These are phyloP conservation scores for Wallemia mellicola DNA, from an alignment of 1,284 basidiomycete species.

Conservation along the genomic window DNA sequence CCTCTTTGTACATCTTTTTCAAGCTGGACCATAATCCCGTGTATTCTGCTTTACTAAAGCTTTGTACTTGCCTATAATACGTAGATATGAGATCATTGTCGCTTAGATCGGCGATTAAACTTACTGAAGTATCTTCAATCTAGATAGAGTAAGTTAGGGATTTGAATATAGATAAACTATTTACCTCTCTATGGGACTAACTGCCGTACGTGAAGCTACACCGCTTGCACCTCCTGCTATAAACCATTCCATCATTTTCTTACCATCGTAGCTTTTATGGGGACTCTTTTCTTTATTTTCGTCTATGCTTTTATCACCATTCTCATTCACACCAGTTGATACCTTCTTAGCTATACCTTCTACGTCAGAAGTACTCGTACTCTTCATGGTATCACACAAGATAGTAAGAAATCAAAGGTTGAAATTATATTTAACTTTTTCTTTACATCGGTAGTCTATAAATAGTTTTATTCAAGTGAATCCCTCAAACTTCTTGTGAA, in stretches of 20 bases:
- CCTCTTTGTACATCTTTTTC: not conserved
- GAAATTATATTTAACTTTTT: too few relatives aligned
- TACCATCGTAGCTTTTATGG: not conserved
- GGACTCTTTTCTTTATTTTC: not conserved
- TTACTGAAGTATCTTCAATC: not conserved
- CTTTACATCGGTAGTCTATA: too few relatives aligned
- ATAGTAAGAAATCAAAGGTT: too few relatives aligned
- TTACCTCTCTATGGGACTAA: not conserved
- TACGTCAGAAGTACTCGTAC: too few relatives aligned
- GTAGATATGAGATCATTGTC: too few relatives aligned
- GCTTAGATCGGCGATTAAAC: too few relatives aligned
- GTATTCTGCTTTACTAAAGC: not conserved
- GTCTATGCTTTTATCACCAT: not conserved
- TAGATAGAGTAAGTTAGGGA: too few relatives aligned
- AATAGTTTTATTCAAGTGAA: too few relatives aligned
- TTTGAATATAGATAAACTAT: too few relatives aligned
- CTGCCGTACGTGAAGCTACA: not conserved
- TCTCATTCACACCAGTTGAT: not conserved
- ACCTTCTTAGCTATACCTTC: too few relatives aligned
- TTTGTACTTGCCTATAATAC: too few relatives aligned
- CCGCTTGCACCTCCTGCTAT: not conserved
- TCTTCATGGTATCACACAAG: too few relatives aligned
- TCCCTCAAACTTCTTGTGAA: conserved; percentile 5
- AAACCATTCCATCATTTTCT: not conserved
- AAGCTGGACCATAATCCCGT: not conserved